Evolutionary conservation across 441 rosid genomes (phyloP).

Genomic region (Syzygium syzygioides): DNA sequence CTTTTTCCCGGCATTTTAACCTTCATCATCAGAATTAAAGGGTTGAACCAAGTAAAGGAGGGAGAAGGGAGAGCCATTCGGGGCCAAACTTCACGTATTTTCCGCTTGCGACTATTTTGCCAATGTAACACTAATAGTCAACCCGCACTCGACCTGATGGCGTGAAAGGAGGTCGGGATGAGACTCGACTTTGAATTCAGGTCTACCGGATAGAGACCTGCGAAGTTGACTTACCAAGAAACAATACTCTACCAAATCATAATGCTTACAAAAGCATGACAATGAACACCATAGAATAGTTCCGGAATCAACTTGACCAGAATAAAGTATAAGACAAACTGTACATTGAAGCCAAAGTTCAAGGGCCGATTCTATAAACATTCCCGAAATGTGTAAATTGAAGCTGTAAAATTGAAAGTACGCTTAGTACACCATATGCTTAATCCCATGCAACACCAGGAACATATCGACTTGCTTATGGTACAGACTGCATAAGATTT

Average conservation of each 20-base stretch:
- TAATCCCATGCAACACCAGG: not conserved
- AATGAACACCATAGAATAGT: not conserved
- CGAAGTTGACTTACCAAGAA: not conserved
- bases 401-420: not conserved
- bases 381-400: not conserved
- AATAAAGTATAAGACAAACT: not conserved
- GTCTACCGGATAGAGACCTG: not conserved
- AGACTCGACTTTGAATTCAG: not conserved
- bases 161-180: rapidly evolving
- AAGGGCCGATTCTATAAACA: not conserved
- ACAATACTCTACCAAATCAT: not conserved
- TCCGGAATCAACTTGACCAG: rapidly evolving
- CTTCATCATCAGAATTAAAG: not conserved
- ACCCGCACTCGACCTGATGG: rapidly evolving
- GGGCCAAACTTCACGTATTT: not conserved
- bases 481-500: not conserved
- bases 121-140: not conserved
- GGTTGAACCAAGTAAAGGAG: not conserved
- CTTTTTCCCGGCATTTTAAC: slow-evolving; percentile 20
- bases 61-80: not conserved
- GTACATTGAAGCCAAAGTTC: not conserved
- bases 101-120: not conserved
- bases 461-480: not conserved
- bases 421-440: not conserved
- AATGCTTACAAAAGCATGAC: not conserved